phyloP scores from a whole-genome alignment of 768 basidiomycete species.

The Suillus brevipes region DNA sequence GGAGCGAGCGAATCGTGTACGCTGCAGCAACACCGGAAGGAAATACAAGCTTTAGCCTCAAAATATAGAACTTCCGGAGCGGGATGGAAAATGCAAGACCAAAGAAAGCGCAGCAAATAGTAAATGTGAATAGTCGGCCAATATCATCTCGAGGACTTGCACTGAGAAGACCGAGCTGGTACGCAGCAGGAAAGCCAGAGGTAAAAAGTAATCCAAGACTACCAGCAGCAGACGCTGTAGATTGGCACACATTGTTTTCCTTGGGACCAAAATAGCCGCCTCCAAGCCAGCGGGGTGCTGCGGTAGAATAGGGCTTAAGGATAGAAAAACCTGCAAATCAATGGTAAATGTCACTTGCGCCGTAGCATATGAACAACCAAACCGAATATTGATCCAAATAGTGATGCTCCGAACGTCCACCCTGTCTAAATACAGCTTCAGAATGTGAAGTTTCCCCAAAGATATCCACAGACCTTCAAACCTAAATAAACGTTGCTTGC shows the following conservation, averaged over 20 bases:
- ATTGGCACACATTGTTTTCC: constrained; percentile 43
- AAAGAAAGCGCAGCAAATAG: constrained; percentile 55
- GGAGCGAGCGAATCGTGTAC: constrained; percentile 62
- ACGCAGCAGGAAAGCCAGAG: constrained; percentile 60
- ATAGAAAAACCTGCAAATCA: constrained; percentile 43
- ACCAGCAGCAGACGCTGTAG: constrained; percentile 45
- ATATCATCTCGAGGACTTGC: constrained; percentile 49
- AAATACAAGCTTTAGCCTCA: constrained; percentile 63
- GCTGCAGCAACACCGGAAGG: constrained; percentile 68
- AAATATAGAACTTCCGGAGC: constrained; percentile 59
- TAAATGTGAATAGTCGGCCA: constrained; percentile 56
- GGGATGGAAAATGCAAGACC: constrained; percentile 70
- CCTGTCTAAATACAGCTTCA: constrained; percentile 40
- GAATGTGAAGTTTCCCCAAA: neutral
- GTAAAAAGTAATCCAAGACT: constrained; percentile 62
- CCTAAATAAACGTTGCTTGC: constrained; percentile 70
- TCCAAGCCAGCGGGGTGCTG: constrained; percentile 43
- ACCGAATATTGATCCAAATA: constrained; percentile 44
- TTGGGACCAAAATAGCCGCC: constrained; percentile 65
- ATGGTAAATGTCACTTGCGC: constrained; percentile 40
- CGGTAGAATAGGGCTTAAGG: constrained; percentile 53
- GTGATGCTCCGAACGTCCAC: constrained; percentile 62
- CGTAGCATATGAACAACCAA: neutral
- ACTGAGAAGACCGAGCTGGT: constrained; percentile 51
- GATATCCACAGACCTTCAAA: constrained; percentile 40